Conservation (phyloP, 1,139 yeast genomes). For the Saccharomyces pastorianus region DNA sequence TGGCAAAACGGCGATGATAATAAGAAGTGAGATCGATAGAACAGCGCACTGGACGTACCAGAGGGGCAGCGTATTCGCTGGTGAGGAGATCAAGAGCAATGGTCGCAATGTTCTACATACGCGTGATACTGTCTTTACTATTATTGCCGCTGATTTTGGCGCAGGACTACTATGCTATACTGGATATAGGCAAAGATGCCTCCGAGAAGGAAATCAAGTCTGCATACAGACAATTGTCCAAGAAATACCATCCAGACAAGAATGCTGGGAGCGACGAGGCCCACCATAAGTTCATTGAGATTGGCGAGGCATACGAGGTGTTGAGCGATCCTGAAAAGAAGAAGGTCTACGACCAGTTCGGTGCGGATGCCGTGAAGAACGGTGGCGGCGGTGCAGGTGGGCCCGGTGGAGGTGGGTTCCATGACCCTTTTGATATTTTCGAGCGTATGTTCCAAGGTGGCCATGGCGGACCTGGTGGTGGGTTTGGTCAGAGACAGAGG, state of each 20-base stretch:
- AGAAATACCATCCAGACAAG: conserved; percentile 92
- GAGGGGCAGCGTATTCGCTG: background rate
- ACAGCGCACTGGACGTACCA: no score
- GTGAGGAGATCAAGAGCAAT: background rate
- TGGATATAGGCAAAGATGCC: conserved; percentile 67
- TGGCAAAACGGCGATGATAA: background rate
- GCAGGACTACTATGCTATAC: conserved; percentile 39
- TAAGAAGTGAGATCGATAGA: background rate
- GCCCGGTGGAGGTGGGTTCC: conserved; percentile 28
- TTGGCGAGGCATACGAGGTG: conserved; percentile 91
- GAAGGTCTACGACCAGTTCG: conserved; percentile 64
- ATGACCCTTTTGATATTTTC: conserved; percentile 67
- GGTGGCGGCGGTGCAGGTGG: conserved; percentile 41
- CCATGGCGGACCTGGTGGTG: conserved; percentile 38
- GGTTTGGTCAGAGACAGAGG: conserved; percentile 36
- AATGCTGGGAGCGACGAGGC: conserved; percentile 76
- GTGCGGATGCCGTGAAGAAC: conserved; percentile 68
- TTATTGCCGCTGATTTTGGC: conserved; percentile 11
- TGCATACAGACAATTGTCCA: conserved; percentile 77
- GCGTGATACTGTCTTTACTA: background rate
- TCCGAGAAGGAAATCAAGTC: conserved; percentile 75
- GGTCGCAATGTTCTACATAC: background rate
- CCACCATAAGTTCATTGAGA: conserved; percentile 75
- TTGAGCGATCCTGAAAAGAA: conserved; percentile 69
- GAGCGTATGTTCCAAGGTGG: conserved; percentile 56